Evolutionary conservation across 1,284 basidiomycete species (phyloP).

Genomic region (Sporisorium sorghi): DNA sequence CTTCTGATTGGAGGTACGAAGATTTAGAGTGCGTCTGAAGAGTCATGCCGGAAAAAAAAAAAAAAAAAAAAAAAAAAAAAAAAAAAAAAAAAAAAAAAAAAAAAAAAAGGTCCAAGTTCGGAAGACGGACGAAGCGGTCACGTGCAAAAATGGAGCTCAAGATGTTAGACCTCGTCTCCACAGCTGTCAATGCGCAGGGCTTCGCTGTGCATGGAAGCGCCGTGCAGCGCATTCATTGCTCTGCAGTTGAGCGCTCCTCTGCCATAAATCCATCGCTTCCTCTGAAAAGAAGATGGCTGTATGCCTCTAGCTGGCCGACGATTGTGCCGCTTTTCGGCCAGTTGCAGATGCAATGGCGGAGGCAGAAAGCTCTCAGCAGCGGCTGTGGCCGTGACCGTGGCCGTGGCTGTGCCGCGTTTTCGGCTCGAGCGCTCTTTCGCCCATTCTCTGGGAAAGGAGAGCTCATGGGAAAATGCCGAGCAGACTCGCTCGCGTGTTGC

Average conservation of each 20-base stretch:
- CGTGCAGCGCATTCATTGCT: not conserved
- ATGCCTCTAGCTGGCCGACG: not conserved
- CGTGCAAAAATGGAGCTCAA: not conserved
- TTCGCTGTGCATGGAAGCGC: not conserved
- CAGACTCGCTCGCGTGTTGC: no score
- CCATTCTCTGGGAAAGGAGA: no score
- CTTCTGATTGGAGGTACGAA: slow-evolving; percentile 3
- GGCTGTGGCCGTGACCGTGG: no score
- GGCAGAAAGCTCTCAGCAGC: not conserved
- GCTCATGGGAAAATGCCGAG: no score
- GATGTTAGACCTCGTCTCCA: not conserved
- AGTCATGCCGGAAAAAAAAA: not conserved
- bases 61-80: not conserved
- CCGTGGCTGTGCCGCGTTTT: no score
- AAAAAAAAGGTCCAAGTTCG: slow-evolving; percentile 1
- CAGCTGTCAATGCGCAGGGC: not conserved
- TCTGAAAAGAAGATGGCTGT: no score
- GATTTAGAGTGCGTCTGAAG: not conserved
- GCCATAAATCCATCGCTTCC: not conserved
- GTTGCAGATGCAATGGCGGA: not conserved
- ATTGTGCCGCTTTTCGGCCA: not conserved
- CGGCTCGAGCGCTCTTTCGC: no score
- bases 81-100: not conserved
- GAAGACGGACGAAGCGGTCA: not conserved
- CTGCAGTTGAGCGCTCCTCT: not conserved